These are phyloP conservation scores for Tolypocladium endophyticum DNA, from an alignment of 2,329 filamentous ascomycete genomes.

Conservation along the genomic window DNA sequence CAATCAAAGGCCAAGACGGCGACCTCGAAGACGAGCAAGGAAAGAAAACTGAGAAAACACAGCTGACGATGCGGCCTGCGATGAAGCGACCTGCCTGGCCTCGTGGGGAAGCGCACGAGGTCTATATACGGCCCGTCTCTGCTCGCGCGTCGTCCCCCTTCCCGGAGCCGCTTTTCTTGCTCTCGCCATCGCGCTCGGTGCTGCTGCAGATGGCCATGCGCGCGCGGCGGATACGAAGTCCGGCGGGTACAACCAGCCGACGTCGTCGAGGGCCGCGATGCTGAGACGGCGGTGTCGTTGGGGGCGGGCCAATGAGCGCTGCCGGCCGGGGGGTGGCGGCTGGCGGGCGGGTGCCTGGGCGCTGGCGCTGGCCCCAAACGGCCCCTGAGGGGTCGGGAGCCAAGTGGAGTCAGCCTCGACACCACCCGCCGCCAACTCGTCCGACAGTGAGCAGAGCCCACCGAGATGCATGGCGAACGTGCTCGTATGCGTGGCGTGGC, in stretches of 20 bases:
- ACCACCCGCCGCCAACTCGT: background rate
- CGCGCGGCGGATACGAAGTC: background rate
- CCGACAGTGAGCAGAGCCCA: no score
- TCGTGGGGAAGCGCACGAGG: slow-evolving; percentile 6
- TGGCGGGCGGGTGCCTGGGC: background rate
- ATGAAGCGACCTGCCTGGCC: background rate
- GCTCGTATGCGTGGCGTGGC: background rate
- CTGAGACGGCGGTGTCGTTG: slow-evolving; percentile 2
- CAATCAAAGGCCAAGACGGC: slow-evolving; percentile 5
- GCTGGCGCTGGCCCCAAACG: slow-evolving; percentile 2
- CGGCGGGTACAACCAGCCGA: background rate
- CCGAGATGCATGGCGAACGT: background rate
- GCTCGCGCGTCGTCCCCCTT: background rate
- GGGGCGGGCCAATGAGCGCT: slow-evolving; percentile 4
- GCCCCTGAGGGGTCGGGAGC: background rate
- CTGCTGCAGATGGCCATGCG: no score
- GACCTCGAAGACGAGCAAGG: background rate
- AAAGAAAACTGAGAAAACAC: slow-evolving; percentile 1
- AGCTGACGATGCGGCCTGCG: background rate
- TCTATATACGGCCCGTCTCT: slow-evolving; percentile 7
- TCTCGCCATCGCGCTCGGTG: background rate
- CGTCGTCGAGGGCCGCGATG: background rate
- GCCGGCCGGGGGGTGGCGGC: background rate
- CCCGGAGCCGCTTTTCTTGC: background rate
- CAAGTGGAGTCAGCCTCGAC: background rate